These are phyloP conservation scores for Thraustochytrium striatum DNA, from an alignment of 352 stramenopile species.

Conservation along the genomic window DNA sequence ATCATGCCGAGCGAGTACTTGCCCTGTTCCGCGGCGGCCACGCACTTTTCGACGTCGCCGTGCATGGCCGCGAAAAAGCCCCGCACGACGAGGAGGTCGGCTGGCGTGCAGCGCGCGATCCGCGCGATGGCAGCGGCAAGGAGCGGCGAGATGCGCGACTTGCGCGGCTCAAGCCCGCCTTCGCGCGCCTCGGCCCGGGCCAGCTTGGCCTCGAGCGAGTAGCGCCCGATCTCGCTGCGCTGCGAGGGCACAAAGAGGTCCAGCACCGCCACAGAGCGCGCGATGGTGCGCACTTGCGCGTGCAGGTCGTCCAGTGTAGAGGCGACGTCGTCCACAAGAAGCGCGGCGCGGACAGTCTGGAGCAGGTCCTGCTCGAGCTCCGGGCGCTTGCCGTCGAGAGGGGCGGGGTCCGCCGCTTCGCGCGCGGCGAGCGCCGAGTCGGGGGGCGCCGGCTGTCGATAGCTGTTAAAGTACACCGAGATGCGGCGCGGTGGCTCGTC, in stretches of 20 bases:
- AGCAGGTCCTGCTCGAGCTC: slow-evolving; percentile 6
- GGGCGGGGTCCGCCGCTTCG: too few species aligned
- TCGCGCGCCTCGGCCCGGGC: background rate
- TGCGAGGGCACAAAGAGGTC: slow-evolving; percentile 40
- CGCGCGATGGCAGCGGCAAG: slow-evolving; percentile 10
- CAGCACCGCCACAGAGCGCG: background rate
- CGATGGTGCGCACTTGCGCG: slow-evolving; percentile 28
- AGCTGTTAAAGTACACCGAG: too few species aligned
- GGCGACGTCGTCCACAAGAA: slow-evolving; percentile 2
- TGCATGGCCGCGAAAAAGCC: slow-evolving; percentile 6
- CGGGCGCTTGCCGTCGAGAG: too few species aligned
- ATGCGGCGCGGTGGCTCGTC: too few species aligned
- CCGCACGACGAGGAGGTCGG: slow-evolving; percentile 12
- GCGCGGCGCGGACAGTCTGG: background rate
- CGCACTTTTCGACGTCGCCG: slow-evolving; percentile 29
- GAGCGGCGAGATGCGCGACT: background rate
- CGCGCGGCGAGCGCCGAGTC: too few species aligned
- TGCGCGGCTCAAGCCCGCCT: background rate
- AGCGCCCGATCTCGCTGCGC: slow-evolving; percentile 1
- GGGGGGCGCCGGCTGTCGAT: too few species aligned
- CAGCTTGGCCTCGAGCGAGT: slow-evolving; percentile 28
- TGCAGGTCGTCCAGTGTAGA: background rate
- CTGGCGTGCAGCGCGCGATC: slow-evolving; percentile 3
- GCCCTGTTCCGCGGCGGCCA: slow-evolving; percentile 30
- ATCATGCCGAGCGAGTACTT: slow-evolving; percentile 31